A percentile compares a stretch with the other conserved stretches of the same genome.
Evolutionary conservation across 1,139 yeast genomes (phyloP).

Genomic region (Saccharomyces pastorianus): DNA sequence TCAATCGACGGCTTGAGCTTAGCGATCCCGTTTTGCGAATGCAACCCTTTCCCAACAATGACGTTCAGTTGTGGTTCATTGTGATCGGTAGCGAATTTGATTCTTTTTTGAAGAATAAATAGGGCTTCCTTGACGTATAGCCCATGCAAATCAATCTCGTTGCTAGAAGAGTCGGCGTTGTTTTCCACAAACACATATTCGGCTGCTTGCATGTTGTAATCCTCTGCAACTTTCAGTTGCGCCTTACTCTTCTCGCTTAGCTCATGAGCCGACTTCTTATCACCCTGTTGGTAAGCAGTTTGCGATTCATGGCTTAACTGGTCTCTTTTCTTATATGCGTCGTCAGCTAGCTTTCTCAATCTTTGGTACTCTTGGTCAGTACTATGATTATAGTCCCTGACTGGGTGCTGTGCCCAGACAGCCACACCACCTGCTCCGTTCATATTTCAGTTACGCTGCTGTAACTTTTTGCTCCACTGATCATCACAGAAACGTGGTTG

Average conservation of each 20-base stretch:
- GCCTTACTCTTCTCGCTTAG: conserved; percentile 63
- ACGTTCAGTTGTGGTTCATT: conserved; percentile 53
- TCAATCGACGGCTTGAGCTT: conserved; percentile 87
- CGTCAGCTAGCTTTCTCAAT: conserved; percentile 61
- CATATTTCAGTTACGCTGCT: conserved; percentile 1
- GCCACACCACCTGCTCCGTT: conserved; percentile 4
- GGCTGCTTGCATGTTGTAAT: conserved; percentile 72
- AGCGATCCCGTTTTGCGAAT: conserved; percentile 73
- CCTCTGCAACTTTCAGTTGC: conserved; percentile 46
- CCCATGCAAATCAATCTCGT: conserved; percentile 93
- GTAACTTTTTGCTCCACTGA: conserved; percentile 2
- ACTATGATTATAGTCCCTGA: conserved; percentile 64
- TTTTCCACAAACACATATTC: conserved; percentile 83
- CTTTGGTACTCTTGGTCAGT: conserved; percentile 56
- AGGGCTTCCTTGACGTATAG: conserved; percentile 83
- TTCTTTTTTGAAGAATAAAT: conserved; percentile 62
- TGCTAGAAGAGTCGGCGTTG: conserved; percentile 71
- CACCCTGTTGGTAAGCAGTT: conserved; percentile 65
- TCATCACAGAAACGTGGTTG: conserved; percentile 7
- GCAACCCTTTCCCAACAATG: conserved; percentile 92
- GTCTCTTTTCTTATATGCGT: conserved; percentile 50
- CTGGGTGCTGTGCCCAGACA: conserved; percentile 19
- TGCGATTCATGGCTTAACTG: conserved; percentile 63
- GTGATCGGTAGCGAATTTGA: conserved; percentile 53
- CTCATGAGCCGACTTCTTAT: conserved; percentile 62